phyloP scores from a whole-genome alignment of 495 filamentous ascomycete genomes.

The Hapsidospora chrysogenum region DNA sequence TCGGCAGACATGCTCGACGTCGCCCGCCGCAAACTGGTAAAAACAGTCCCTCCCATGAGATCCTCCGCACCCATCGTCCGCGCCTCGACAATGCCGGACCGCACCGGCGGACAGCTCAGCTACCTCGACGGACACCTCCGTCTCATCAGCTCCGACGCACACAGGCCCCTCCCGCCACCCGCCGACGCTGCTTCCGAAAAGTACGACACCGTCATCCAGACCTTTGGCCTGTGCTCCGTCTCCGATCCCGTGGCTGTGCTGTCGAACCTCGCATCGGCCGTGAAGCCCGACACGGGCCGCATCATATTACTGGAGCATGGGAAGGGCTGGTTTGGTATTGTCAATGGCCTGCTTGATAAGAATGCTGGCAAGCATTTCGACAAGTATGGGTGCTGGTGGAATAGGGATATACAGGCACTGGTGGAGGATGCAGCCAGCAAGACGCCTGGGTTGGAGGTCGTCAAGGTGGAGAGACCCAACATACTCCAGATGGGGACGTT shows the following conservation, averaged over 20 bases:
- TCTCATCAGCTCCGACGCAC: conserved; percentile 22
- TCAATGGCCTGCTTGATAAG: conserved; percentile 67
- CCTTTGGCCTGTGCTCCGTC: conserved; percentile 86
- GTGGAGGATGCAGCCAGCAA: conserved; percentile 30
- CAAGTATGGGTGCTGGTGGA: conserved; percentile 92
- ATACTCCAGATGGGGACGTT: conserved; percentile 56
- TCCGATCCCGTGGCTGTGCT: conserved; percentile 54
- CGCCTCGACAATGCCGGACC: conserved; percentile 5
- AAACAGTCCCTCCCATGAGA: conserved; percentile 15
- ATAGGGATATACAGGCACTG: conserved; percentile 72
- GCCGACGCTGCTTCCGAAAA: conserved; percentile 12
- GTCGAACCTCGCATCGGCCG: conserved; percentile 31
- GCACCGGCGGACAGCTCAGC: conserved; percentile 12
- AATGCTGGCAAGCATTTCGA: conserved; percentile 62
- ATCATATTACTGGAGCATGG: conserved; percentile 91
- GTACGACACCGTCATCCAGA: conserved; percentile 83
- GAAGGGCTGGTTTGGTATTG: conserved; percentile 52
- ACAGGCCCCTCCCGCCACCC: conserved; percentile 12
- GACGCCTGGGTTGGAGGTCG: conserved; percentile 68
- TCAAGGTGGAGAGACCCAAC: conserved; percentile 44
- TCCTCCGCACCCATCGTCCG: conserved; percentile 11
- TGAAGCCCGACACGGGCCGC: conserved; percentile 41
- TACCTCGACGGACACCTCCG: conserved; percentile 17
- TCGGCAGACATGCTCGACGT: conserved; percentile 24
- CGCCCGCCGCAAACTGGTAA: conserved; percentile 18